These are phyloP conservation scores for Marsdenia floribunda DNA, from an alignment of 257 asterid genomes.

Conservation along the genomic window DNA sequence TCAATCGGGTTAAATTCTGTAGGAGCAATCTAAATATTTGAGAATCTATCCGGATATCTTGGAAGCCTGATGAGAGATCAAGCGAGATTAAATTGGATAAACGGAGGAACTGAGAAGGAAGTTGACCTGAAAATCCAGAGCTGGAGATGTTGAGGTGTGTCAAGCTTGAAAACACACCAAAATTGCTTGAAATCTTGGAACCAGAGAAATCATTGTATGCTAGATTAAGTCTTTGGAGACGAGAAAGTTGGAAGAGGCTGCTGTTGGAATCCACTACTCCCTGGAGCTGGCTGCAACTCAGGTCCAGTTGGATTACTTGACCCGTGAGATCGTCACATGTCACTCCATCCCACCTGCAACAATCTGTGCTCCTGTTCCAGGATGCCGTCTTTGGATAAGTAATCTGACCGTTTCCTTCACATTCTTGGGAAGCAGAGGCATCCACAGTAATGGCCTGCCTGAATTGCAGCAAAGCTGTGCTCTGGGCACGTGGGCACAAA, in stretches of 20 bases:
- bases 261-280: conserved; percentile 13
- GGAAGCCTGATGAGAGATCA: not conserved
- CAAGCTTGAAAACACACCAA: not conserved
- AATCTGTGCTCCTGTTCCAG: conserved; percentile 16
- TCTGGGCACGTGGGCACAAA: conserved; percentile 15
- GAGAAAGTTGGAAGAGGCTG: conserved; percentile 15
- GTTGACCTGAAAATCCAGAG: conserved; percentile 19
- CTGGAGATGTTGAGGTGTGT: conserved; percentile 16
- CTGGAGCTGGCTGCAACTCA: conserved; percentile 17
- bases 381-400: conserved; percentile 3
- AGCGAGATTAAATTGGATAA: conserved; percentile 14
- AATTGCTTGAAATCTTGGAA: conserved; percentile 8
- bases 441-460: conserved; percentile 13
- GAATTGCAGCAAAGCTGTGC: conserved; percentile 16
- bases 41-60: conserved; percentile 14
- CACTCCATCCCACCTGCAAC: conserved; percentile 17
- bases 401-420: not conserved
- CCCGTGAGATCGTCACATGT: conserved; percentile 8
- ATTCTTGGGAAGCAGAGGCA: not conserved
- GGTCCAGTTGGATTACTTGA: conserved; percentile 20
- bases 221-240: conserved; percentile 12
- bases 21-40: conserved; percentile 23
- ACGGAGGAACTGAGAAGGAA: conserved; percentile 15
- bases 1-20: conserved; percentile 21
- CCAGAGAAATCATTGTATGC: conserved; percentile 21